A percentile compares a stretch with the other conserved stretches of the same genome.
Conservation (phyloP, 1,284 basidiomycete genomes). For the Polyporus tsugae region DNA sequence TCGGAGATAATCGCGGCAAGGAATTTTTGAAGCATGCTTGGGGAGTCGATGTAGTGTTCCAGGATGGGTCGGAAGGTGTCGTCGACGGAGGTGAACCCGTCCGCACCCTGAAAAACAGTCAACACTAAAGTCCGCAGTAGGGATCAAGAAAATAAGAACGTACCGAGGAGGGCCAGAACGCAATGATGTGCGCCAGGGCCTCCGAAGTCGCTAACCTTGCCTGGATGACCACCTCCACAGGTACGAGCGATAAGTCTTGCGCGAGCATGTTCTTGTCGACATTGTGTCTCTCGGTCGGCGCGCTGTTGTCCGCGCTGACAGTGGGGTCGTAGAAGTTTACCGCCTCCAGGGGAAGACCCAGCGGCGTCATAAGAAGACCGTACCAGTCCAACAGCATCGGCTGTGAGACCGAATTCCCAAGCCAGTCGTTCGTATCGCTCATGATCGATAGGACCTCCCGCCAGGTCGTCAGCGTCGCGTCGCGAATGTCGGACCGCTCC, state of each 20-base stretch:
- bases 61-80: constrained; percentile 77
- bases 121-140: neutral
- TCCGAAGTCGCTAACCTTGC: constrained; percentile 86
- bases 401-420: constrained; percentile 61
- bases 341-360: constrained; percentile 84
- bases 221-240: constrained; percentile 82
- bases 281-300: constrained; percentile 79
- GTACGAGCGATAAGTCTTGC: constrained; percentile 90
- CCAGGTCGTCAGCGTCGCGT: constrained; percentile 85
- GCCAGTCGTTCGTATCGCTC: constrained; percentile 52
- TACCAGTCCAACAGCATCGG: constrained; percentile 83
- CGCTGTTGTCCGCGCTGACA: constrained; percentile 51
- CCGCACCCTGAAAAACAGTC: constrained; percentile 13
- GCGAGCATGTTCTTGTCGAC: constrained; percentile 96
- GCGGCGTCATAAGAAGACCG: constrained; percentile 88
- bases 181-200: constrained; percentile 80
- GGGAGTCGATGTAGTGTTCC: constrained; percentile 82
- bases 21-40: constrained; percentile 92
- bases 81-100: constrained; percentile 49
- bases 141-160: constrained; percentile 27
- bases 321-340: constrained; percentile 76
- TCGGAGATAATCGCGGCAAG: constrained; percentile 87
- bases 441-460: constrained; percentile 71
- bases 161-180: constrained; percentile 72
- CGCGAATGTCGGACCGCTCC: constrained; percentile 87